Evolutionary conservation across 2,329 filamentous ascomycete species (phyloP).

Genomic region (Pseudogymnoascus sp.): DNA sequence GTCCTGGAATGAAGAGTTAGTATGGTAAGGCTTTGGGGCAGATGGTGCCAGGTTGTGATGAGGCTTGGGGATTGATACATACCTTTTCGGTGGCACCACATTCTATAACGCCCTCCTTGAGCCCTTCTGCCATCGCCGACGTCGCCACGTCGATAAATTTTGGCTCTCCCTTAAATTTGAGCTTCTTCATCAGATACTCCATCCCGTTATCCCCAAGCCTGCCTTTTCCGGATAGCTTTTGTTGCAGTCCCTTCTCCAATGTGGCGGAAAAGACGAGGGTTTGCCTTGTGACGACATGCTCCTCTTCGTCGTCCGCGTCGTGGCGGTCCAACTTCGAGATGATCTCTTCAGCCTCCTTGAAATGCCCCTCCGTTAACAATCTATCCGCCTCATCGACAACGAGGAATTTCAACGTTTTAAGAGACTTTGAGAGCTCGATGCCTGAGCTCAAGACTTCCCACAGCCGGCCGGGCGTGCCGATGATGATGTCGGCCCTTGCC

Average conservation of each 20-base stretch:
- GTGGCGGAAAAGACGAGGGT: constrained; percentile 96
- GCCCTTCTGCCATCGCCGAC: constrained; percentile 74
- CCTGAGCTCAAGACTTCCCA: constrained; percentile 89
- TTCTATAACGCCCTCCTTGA: constrained; percentile 87
- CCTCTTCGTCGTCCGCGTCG: constrained; percentile 41
- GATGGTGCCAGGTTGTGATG: neutral
- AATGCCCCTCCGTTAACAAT: constrained; percentile 84
- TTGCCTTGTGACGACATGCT: constrained; percentile 52
- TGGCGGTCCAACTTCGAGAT: constrained; percentile 69
- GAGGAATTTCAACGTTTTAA: constrained; percentile 71
- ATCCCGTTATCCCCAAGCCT: constrained; percentile 67
- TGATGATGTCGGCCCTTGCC: constrained; percentile 79
- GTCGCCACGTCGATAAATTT: constrained; percentile 93
- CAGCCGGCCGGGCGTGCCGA: constrained; percentile 83
- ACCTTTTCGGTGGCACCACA: constrained; percentile 91
- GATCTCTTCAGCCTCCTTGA: constrained; percentile 89
- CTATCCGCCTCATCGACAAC: constrained; percentile 94
- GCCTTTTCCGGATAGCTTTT: constrained; percentile 74
- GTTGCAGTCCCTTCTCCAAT: constrained; percentile 84
- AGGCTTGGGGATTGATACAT: constrained; percentile 18
- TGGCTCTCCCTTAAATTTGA: constrained; percentile 80
- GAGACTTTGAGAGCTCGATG: constrained; percentile 58
- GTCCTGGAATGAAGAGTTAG: constrained; percentile 47
- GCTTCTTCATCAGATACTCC: constrained; percentile 84
- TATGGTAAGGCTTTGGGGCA: constrained; percentile 1